These are phyloP conservation scores for Vicia faba DNA, from an alignment of 306 rosid species.

Conservation along the genomic window DNA sequence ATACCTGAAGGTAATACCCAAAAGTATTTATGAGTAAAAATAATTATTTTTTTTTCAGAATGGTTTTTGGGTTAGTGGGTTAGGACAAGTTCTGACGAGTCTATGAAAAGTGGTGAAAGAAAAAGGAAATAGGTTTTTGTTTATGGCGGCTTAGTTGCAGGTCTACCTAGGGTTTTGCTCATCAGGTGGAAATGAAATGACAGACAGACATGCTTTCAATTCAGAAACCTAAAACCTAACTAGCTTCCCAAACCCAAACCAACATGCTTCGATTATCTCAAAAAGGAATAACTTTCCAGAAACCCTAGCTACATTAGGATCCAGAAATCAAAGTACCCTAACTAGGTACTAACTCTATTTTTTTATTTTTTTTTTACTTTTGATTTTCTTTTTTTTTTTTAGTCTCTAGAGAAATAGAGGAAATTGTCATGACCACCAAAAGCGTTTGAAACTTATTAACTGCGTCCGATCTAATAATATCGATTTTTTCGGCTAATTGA, in stretches of 20 bases:
- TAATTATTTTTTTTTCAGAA: no score
- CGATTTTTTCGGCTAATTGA: no score
- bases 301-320: conserved; percentile 37
- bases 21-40: conserved; percentile 15
- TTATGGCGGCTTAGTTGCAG: conserved; percentile 71
- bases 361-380: neutral
- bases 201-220: conserved; percentile 42
- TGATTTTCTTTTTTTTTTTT: neutral
- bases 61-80: conserved; percentile 32
- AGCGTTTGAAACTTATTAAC: no score
- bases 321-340: conserved; percentile 38
- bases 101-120: conserved; percentile 38
- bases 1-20: conserved; percentile 18
- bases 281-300: conserved; percentile 39
- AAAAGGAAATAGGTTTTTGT: conserved; percentile 35
- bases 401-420: no score
- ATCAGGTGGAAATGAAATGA: conserved; percentile 26
- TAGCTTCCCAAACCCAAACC: conserved; percentile 18
- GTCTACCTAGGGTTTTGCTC: conserved; percentile 58
- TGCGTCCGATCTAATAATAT: no score
- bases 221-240: conserved; percentile 40
- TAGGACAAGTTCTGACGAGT: conserved; percentile 42
- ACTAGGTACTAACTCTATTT: neutral
- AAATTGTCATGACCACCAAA: no score
- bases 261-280: conserved; percentile 49